Conservation (phyloP, 306 rosid genomes). For the Lathyrus tuberosus region DNA sequence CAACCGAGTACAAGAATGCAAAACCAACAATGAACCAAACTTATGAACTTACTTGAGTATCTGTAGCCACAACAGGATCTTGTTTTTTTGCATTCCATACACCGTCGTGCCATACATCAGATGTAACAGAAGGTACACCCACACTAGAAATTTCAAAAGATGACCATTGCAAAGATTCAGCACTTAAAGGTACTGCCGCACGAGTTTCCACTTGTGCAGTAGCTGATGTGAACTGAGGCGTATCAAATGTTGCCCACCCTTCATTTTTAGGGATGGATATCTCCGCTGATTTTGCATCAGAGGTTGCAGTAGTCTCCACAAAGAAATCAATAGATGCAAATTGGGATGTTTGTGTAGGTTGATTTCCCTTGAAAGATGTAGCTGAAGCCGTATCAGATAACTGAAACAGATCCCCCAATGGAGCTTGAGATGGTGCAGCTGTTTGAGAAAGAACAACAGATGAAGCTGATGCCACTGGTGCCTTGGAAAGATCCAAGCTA, state of each 20-base stretch:
- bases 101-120: constrained; percentile 57
- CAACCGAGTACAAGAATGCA: constrained; percentile 7
- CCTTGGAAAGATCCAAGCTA: constrained; percentile 53
- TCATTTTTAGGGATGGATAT: constrained; percentile 57
- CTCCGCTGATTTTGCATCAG: constrained; percentile 43
- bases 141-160: constrained; percentile 44
- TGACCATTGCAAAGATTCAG: constrained; percentile 55
- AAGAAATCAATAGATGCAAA: constrained; percentile 51
- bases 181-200: constrained; percentile 40
- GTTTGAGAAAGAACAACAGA: constrained; percentile 62
- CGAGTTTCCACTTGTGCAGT: constrained; percentile 42
- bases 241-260: constrained; percentile 90
- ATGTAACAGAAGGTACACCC: constrained; percentile 39
- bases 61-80: constrained; percentile 40
- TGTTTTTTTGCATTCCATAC: constrained; percentile 42
- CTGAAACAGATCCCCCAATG: constrained; percentile 54
- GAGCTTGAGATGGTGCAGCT: constrained; percentile 46
- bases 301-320: constrained; percentile 42
- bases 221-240: constrained; percentile 52
- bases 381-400: constrained; percentile 39
- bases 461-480: constrained; percentile 42
- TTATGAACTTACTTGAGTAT: constrained; percentile 53
- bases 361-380: constrained; percentile 40
- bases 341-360: constrained; percentile 46
- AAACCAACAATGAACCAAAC: constrained; percentile 23